Conservation (phyloP, 345 rosid species). For the Luvunga scandens region DNA sequence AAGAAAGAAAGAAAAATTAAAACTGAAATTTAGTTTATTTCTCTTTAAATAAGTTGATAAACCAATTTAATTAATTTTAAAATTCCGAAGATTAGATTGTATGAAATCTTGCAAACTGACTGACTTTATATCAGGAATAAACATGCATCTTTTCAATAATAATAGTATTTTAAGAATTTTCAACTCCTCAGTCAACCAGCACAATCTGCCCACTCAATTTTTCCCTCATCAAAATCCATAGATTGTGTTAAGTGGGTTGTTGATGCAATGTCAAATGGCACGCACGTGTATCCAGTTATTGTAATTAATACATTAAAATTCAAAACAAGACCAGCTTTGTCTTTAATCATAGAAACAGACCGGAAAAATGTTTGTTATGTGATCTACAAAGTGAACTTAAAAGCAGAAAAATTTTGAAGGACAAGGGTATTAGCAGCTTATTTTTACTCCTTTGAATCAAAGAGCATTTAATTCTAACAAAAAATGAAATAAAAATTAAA, state of each 20-base stretch:
- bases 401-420: conserved; percentile 7
- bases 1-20: no score
- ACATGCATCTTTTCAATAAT: no score
- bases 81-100: no score
- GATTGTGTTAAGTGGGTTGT: conserved; percentile 26
- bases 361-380: conserved; percentile 14
- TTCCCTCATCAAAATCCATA: conserved; percentile 19
- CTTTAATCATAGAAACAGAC: conserved; percentile 26
- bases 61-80: no score
- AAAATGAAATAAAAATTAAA: neutral
- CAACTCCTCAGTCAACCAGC: conserved; percentile 5
- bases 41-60: no score
- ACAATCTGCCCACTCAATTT: conserved; percentile 2
- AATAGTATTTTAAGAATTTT: neutral
- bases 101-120: no score
- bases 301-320: conserved; percentile 14
- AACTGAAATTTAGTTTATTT: no score
- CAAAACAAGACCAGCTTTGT: conserved; percentile 24
- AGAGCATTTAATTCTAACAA: conserved; percentile 9
- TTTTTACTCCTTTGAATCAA: conserved; percentile 25
- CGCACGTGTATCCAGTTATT: conserved; percentile 36
- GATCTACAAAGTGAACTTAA: conserved; percentile 16
- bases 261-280: conserved; percentile 18
- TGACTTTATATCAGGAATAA: no score
- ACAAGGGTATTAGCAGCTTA: neutral